Evolutionary conservation across 495 filamentous ascomycete genomes (phyloP), one percentile per base, ranked within the genome.

Genomic region (Bryoglossum gracile): DNA sequence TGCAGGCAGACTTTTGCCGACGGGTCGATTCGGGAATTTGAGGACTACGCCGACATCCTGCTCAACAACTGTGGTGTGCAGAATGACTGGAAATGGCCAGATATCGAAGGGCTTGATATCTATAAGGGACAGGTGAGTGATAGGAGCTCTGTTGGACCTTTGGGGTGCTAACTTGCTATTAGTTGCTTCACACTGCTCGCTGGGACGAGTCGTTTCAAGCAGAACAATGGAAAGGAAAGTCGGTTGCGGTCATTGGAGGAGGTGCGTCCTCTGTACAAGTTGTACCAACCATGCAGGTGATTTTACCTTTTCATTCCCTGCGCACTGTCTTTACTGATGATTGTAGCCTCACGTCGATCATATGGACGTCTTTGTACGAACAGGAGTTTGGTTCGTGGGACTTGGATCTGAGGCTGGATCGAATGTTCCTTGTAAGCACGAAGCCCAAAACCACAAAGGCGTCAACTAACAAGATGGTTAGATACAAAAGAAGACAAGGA

Each of bases 91-190:
- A 43, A 28, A 16, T 43, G 23, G 21, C 23, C 40, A 11, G 23
- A 24, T 18, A 25, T 43, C 14, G 23, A 43, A 28, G 40, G 40
- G 3, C 21, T 28, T n/a, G 23, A n/a, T 13, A 5, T 26, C 9
- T 43, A 26, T n/a, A 26, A 43, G 40, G 40, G 40, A 4, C 25
- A 43, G n/a, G n/a, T n/a, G n/a, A n/a, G n/a, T n/a, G n/a, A n/a
- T n/a, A n/a, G n/a, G n/a, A n/a, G n/a, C n/a, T n/a, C n/a, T n/a
- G n/a, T n/a, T n/a, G n/a, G n/a, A n/a, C n/a, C n/a, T n/a, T n/a
- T n/a, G n/a, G n/a, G n/a, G n/a, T n/a, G n/a, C n/a, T n/a, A n/a
- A n/a, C n/a, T n/a, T n/a, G n/a, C n/a, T n/a, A n/a, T n/a, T n/a
- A n/a, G 23, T 19, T 43, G 3, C 22, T 43, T 9, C 23, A 43